These are phyloP conservation scores for Corylus avellana DNA, from an alignment of 306 rosid genomes.

Conservation along the genomic window DNA sequence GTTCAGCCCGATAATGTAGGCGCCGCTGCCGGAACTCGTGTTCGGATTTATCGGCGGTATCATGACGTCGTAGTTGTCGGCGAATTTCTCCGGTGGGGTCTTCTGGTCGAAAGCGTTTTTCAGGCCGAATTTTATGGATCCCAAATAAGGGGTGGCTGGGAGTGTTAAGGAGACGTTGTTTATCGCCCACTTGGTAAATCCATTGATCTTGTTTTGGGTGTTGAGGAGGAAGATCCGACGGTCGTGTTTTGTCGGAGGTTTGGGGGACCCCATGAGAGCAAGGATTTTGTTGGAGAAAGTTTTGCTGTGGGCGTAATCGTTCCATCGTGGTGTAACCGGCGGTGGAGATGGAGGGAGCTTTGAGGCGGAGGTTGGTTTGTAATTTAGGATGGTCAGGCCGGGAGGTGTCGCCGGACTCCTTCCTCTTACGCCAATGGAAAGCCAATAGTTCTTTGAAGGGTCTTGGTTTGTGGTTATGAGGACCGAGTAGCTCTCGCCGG, in stretches of 20 bases:
- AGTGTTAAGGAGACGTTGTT: constrained; percentile 62
- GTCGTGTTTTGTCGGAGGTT: constrained; percentile 48
- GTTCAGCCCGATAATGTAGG: constrained; percentile 39
- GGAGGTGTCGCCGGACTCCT: constrained; percentile 62
- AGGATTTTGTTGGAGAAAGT: constrained; percentile 48
- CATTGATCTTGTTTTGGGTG: constrained; percentile 64
- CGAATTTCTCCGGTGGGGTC: constrained; percentile 48
- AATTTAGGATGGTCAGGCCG: constrained; percentile 62
- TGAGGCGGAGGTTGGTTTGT: constrained; percentile 49
- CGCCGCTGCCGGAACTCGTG: constrained; percentile 46
- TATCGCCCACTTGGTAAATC: constrained; percentile 62
- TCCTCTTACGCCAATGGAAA: constrained; percentile 64
- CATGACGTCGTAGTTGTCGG: constrained; percentile 40
- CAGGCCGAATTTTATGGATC: constrained; percentile 42
- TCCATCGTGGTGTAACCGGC: constrained; percentile 61
- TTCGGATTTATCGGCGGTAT: constrained; percentile 42
- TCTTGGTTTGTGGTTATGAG: constrained; percentile 67
- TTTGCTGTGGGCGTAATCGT: constrained; percentile 63
- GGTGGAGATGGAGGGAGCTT: constrained; percentile 65
- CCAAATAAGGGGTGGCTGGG: constrained; percentile 73
- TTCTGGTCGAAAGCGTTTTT: constrained; percentile 31
- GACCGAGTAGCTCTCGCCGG: constrained; percentile 82
- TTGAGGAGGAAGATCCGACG: constrained; percentile 67
- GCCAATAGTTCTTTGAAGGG: constrained; percentile 74
- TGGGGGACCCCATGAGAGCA: constrained; percentile 59